These are phyloP conservation scores for Coniophora puteana DNA, from an alignment of 1,284 basidiomycete species.

Conservation along the genomic window DNA sequence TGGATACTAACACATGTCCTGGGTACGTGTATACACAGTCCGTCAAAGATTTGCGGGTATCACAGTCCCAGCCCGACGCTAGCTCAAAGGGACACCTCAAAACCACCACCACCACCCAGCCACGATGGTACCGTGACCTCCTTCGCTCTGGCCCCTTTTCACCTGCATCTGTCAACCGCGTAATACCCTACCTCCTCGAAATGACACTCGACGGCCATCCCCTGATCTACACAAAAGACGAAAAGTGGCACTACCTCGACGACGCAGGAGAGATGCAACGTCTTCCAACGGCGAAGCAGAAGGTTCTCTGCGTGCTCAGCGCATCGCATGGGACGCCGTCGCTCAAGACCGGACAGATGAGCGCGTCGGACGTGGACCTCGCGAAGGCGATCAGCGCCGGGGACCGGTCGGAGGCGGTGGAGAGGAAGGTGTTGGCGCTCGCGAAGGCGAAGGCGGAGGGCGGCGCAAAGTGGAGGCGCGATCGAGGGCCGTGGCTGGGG, in stretches of 20 bases:
- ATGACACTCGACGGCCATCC: constrained; percentile 74
- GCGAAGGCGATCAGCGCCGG: constrained; percentile 40
- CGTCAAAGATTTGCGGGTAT: neutral
- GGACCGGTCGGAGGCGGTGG: constrained; percentile 28
- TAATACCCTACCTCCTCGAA: constrained; percentile 78
- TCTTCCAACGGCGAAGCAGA: constrained; percentile 37
- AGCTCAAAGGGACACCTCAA: neutral
- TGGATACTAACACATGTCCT: constrained; percentile 3
- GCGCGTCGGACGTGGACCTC: constrained; percentile 34
- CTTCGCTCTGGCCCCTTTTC: constrained; percentile 40
- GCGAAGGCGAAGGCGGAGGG: constrained; percentile 31
- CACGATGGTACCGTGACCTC: constrained; percentile 79
- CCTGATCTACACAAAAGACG: constrained; percentile 55
- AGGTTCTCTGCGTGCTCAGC: constrained; percentile 38
- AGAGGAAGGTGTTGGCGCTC: constrained; percentile 31
- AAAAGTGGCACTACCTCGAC: constrained; percentile 65
- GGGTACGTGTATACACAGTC: too few species aligned
- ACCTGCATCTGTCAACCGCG: constrained; percentile 55
- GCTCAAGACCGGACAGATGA: constrained; percentile 36
- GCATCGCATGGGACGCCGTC: constrained; percentile 38
- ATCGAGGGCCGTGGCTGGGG: constrained; percentile 59
- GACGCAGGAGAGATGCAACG: constrained; percentile 32
- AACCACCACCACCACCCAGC: constrained; percentile 28
- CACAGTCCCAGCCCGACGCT: neutral
- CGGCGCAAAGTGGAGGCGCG: constrained; percentile 23